These are phyloP conservation scores for Leonotis leonurus DNA, from an alignment of 257 asterid species.

Conservation along the genomic window DNA sequence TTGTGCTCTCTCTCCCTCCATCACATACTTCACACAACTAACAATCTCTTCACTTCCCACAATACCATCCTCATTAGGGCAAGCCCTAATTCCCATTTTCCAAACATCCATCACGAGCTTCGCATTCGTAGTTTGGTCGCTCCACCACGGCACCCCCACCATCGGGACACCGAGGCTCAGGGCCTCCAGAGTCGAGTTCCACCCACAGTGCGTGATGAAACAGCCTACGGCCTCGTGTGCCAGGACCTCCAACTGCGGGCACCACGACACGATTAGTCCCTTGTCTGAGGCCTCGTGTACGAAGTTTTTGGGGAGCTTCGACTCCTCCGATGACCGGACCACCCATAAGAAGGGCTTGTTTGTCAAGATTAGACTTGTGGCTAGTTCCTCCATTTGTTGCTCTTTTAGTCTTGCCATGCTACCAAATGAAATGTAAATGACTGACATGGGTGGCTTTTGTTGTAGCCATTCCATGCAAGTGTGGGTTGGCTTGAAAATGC, in stretches of 20 bases:
- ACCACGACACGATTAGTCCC: slow-evolving; percentile 27
- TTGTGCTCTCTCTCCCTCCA: slow-evolving; percentile 14
- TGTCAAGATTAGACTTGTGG: slow-evolving; percentile 3
- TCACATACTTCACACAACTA: slow-evolving; percentile 4
- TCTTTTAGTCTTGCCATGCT: slow-evolving; percentile 6
- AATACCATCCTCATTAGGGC: not conserved
- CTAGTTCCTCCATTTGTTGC: slow-evolving; percentile 24
- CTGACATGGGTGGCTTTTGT: not conserved
- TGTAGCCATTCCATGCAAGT: slow-evolving; percentile 24
- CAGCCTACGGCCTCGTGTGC: slow-evolving; percentile 17
- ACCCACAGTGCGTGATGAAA: slow-evolving; percentile 30
- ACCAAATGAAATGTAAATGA: slow-evolving; percentile 25
- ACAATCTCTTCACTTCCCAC: slow-evolving; percentile 10
- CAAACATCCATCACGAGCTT: slow-evolving; percentile 27
- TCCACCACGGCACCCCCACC: slow-evolving; percentile 29
- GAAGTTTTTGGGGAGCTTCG: slow-evolving; percentile 20
- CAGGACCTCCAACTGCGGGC: slow-evolving; percentile 26
- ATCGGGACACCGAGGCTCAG: slow-evolving; percentile 25
- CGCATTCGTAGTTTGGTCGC: slow-evolving; percentile 21
- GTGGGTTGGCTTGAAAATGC: not conserved
- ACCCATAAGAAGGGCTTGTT: slow-evolving; percentile 22
- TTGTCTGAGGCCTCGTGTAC: not conserved
- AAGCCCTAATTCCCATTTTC: slow-evolving; percentile 17
- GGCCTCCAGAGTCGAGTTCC: slow-evolving; percentile 32
- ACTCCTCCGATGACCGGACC: slow-evolving; percentile 17